Evolutionary conservation across 495 filamentous ascomycete species (phyloP), one percentile per base, ranked within the genome.

Genomic region (Opeltia flavorubescens): DNA sequence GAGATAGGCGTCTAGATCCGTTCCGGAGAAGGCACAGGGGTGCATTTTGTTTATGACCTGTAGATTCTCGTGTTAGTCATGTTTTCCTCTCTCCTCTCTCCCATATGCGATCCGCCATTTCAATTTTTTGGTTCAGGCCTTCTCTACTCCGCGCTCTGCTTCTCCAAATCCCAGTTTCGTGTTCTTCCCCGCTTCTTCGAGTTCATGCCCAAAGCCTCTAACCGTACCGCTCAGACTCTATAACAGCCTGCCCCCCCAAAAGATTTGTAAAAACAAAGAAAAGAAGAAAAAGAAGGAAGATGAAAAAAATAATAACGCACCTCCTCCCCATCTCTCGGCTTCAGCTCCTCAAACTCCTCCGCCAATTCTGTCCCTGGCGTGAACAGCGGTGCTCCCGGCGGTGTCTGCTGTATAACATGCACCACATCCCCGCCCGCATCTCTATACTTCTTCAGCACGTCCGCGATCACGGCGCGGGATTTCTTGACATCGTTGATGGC

Each of bases 311-410:
- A 9, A 12, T 13, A 27, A 41, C 46, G 25, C 13, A 70, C 64
- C 41, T 68, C 68, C 55, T 74, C 72, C 17, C 15, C 48, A 11
- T 25, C 57, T 40, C 64, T 51, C 0, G 74, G 66, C 17, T 51
- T 62, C 30, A 80, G 53, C 41, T 76, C 72, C 3, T 61, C 55
- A 54, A 77, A 79, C 49, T 72, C 69, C 38, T 71, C 63, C 1
- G 66, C 75, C 15, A 80, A 52, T 13, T 59, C 50, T 1, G 72
- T 80, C 13, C 52, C 61, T 0, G 71, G 69, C 0, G 77, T 80
- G 57, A 81, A 82, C 13, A 82, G 59, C 2, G 77, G 76, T 8
- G 77, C 75, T 4, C 74, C 76, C 4, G 65, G 61, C 4, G 76
- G 75, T 0, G 65, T 66, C 26, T 66, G 29, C 49, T 80, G 76